phyloP scores from a whole-genome alignment of 2,329 filamentous ascomycete species.

The Blastomyces gilchristii region DNA sequence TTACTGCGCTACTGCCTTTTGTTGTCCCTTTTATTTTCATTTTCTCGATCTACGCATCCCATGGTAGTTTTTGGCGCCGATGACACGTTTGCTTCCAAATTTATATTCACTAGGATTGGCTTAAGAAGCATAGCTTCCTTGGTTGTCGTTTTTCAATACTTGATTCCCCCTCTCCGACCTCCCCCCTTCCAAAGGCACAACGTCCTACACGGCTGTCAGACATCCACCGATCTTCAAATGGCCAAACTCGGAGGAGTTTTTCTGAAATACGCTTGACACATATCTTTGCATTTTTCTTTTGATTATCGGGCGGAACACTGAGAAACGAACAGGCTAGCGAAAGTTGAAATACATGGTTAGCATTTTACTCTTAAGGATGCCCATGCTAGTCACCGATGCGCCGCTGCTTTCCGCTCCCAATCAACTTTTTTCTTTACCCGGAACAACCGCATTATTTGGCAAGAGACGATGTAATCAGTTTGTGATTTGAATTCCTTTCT shows the following conservation, averaged over 20 bases:
- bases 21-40: conserved; percentile 12
- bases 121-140: conserved; percentile 8
- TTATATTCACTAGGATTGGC: conserved; percentile 25
- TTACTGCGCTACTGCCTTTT: conserved; percentile 13
- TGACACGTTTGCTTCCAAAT: conserved; percentile 14
- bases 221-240: neutral
- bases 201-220: neutral
- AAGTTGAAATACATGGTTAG: neutral
- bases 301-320: neutral
- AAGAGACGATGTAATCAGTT: neutral
- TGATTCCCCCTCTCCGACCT: conserved; percentile 4
- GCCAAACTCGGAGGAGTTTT: neutral
- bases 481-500: neutral
- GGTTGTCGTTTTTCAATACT: conserved; percentile 12
- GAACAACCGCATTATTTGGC: neutral
- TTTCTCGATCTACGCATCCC: conserved; percentile 11
- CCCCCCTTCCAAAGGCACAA: neutral
- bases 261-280: neutral
- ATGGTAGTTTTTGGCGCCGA: conserved; percentile 21
- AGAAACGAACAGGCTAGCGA: neutral
- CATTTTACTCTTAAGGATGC: neutral
- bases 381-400: neutral
- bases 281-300: neutral
- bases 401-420: neutral
- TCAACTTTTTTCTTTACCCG: neutral